Conservation (phyloP, 352 stramenopile genomes). For the Phytophthora sansomeana region DNA sequence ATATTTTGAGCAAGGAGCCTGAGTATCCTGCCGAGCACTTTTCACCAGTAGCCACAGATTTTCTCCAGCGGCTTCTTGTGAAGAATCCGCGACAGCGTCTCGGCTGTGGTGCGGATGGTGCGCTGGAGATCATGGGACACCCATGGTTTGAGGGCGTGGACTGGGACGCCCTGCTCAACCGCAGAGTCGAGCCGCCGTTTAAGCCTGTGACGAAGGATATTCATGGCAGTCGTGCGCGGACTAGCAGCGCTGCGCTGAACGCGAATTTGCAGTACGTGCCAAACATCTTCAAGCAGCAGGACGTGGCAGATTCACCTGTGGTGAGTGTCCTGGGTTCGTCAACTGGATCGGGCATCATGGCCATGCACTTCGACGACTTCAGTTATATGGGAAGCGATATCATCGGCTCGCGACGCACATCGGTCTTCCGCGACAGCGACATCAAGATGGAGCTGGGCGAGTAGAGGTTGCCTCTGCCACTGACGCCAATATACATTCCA, state of each 20-base stretch:
- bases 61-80: slow-evolving; percentile 71
- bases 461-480: slow-evolving; percentile 21
- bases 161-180: slow-evolving; percentile 79
- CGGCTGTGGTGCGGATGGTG: slow-evolving; percentile 65
- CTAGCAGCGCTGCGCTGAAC: slow-evolving; percentile 59
- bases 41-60: slow-evolving; percentile 70
- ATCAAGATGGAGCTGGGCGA: slow-evolving; percentile 87
- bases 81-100: slow-evolving; percentile 77
- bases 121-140: slow-evolving; percentile 86
- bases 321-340: slow-evolving; percentile 55
- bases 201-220: slow-evolving; percentile 56
- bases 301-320: slow-evolving; percentile 83
- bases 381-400: slow-evolving; percentile 91
- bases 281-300: slow-evolving; percentile 84
- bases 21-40: slow-evolving; percentile 69
- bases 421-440: slow-evolving; percentile 85
- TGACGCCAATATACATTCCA: slow-evolving; percentile 9
- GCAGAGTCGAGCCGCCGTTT: slow-evolving; percentile 75
- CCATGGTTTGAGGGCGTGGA: slow-evolving; percentile 81
- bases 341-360: slow-evolving; percentile 61
- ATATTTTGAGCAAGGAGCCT: slow-evolving; percentile 80
- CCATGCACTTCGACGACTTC: slow-evolving; percentile 90
- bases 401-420: slow-evolving; percentile 83
- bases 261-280: slow-evolving; percentile 82
- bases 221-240: slow-evolving; percentile 43